Conservation (phyloP, 1,284 basidiomycete species). For the Leucoagaricus sp. region DNA sequence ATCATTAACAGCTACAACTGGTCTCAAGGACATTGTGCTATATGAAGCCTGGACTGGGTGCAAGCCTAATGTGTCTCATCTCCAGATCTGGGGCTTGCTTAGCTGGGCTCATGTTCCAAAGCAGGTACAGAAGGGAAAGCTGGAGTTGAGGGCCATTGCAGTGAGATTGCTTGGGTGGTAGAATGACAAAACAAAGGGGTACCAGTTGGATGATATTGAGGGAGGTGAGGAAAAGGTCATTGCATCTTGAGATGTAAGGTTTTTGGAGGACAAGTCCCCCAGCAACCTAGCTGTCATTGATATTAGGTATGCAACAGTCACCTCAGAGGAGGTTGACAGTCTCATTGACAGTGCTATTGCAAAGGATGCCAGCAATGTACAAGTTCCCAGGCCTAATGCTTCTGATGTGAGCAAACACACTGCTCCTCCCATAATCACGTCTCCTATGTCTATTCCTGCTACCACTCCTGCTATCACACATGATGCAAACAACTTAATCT, state of each 20-base stretch:
- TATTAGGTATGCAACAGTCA: no score
- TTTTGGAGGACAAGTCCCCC: conserved; percentile 1
- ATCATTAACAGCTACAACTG: conserved; percentile 21
- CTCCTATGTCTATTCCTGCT: no score
- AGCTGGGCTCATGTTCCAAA: conserved; percentile 21
- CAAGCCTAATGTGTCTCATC: conserved; percentile 20
- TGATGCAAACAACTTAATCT: no score
- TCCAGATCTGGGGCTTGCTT: conserved; percentile 22
- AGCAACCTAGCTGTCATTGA: conserved; percentile 1
- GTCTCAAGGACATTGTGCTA: conserved; percentile 13
- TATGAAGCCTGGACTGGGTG: conserved; percentile 16
- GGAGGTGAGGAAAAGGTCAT: conserved; percentile 9
- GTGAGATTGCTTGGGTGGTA: conserved; percentile 17
- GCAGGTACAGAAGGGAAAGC: conserved; percentile 17
- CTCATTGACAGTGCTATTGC: no score
- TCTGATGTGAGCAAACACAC: no score
- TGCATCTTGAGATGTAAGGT: neutral
- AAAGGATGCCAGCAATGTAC: no score
- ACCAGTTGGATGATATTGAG: conserved; percentile 17
- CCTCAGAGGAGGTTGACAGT: no score
- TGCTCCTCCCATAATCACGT: no score
- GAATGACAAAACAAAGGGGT: conserved; percentile 18
- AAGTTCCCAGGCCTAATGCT: no score
- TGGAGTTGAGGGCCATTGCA: conserved; percentile 16
- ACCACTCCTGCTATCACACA: no score